A percentile compares a stretch with the other conserved stretches of the same genome.
These are phyloP conservation scores for Arabis hirsuta DNA, from an alignment of 345 rosid genomes.

Conservation along the genomic window DNA sequence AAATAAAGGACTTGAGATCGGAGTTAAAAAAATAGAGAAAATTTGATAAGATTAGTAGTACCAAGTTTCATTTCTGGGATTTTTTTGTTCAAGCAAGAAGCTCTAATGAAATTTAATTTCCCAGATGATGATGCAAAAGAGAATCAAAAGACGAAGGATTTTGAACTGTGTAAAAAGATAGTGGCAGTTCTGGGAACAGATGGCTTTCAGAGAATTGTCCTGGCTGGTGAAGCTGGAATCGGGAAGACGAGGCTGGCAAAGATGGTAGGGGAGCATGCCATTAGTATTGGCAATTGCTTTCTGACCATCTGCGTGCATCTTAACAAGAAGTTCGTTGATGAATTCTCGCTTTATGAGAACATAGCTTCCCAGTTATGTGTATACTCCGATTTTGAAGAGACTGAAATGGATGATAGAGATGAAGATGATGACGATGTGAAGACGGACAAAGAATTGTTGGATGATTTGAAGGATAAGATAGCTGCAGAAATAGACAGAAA, in stretches of 20 bases:
- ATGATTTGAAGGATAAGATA: constrained; percentile 15
- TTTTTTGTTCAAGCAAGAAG: neutral
- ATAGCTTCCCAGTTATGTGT: constrained; percentile 50
- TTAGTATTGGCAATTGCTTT: neutral
- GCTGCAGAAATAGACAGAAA: neutral
- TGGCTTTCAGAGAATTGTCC: constrained; percentile 24
- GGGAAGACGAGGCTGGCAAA: constrained; percentile 64
- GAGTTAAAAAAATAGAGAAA: neutral
- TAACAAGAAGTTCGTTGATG: constrained; percentile 10
- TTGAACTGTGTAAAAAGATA: neutral
- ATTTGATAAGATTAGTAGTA: neutral
- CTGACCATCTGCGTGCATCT: constrained; percentile 48
- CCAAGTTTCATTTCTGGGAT: neutral
- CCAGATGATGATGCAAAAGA: neutral
- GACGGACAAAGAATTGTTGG: neutral
- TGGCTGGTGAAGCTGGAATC: constrained; percentile 46
- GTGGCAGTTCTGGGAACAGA: neutral
- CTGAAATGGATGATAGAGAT: constrained; percentile 38
- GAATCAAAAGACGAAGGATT: neutral
- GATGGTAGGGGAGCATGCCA: constrained; percentile 18
- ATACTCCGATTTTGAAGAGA: constrained; percentile 40
- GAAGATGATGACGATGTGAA: constrained; percentile 34
- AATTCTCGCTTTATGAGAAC: constrained; percentile 39
- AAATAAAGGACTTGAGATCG: too few relatives aligned
- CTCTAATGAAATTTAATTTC: neutral